Base-by-base conservation (phyloP, 2,329 filamentous ascomycete species). In the Trichoderma sp. region DNA sequence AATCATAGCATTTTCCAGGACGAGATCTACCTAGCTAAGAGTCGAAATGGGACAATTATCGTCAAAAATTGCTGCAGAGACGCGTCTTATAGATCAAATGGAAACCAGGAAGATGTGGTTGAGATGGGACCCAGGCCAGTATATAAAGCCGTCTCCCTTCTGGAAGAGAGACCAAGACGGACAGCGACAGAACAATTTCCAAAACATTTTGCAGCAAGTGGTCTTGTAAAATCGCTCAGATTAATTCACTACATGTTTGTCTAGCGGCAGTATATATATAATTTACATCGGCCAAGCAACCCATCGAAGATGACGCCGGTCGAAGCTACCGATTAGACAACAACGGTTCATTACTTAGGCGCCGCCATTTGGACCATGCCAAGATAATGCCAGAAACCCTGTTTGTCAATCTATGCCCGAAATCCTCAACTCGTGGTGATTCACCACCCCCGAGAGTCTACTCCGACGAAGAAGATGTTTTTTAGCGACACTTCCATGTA, bases 1-100 rank as follows among this genome's bases (percentile, higher is more conserved):
- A 75, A 82, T 73, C 13, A 61, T 36, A 65, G 76, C 8, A 72
- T 80, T 8, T 26, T 47, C 7, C 8, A 53, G 1, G 4, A 28
- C 12, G n/a, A 36, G 13, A 8, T 9, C 30, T 26, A 13, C 20
- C 5, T 30, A 3, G 20, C 36, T 5, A 28, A 23, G 17, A 68
- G 34, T 1, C 50, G 4, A 26, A 58, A 58, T 28, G 53, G 63
- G 6, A 20, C 69, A 32, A 55, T 71, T 3, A 7, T 71, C 13
- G 11, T 68, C 53, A 71, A 63, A 9, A 59, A 53, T 13, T 53
- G 69, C 28, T 36, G 36, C 7, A 58, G 15, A 7, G 15, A 53
- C 1, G 20, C 68, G 30, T 63, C 12, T 6, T 17, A 12, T 4
- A 20, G n/a, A 8, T 5, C 69, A 15, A 26, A 26, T 3, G 28